These are phyloP conservation scores for Candida morakotiae DNA, from an alignment of 805 yeast genomes.

Conservation along the genomic window DNA sequence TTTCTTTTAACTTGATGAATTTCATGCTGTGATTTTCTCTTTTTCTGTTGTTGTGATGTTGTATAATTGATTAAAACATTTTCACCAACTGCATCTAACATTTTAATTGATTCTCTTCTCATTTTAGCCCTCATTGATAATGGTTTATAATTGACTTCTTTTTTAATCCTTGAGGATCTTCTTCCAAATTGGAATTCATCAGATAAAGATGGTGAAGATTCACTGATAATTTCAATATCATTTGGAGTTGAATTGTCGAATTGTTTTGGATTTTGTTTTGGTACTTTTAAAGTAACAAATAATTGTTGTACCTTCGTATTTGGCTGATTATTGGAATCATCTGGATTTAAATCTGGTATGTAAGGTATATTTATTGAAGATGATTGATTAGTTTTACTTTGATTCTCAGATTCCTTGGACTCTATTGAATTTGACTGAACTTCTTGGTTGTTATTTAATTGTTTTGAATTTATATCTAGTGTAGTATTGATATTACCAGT, in stretches of 20 bases:
- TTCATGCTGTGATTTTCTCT: slow-evolving; percentile 3
- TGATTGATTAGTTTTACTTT: background rate
- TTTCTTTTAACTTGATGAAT: slow-evolving; percentile 8
- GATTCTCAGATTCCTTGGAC: background rate
- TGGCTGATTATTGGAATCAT: background rate
- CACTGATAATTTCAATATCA: background rate
- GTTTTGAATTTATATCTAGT: background rate
- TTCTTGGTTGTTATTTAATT: too few relatives aligned
- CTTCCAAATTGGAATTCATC: slow-evolving; percentile 11
- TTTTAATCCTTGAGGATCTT: slow-evolving; percentile 50
- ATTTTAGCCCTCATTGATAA: slow-evolving; percentile 66
- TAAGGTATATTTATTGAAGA: background rate
- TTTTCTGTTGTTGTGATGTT: slow-evolving; percentile 1
- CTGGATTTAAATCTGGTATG: background rate
- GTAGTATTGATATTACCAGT: background rate
- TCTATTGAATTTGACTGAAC: background rate
- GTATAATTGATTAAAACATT: slow-evolving; percentile 16
- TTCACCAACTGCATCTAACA: slow-evolving; percentile 57
- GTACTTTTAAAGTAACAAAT: slow-evolving; percentile 1
- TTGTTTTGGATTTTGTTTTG: background rate
- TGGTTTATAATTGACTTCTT: slow-evolving; percentile 59
- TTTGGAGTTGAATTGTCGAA: background rate
- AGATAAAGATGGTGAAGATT: background rate
- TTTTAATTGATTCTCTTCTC: slow-evolving; percentile 59
- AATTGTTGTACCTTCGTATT: background rate